These are phyloP conservation scores for Eragrostis tef DNA, from an alignment of 202 grass and related monocot genomes.

Conservation along the genomic window DNA sequence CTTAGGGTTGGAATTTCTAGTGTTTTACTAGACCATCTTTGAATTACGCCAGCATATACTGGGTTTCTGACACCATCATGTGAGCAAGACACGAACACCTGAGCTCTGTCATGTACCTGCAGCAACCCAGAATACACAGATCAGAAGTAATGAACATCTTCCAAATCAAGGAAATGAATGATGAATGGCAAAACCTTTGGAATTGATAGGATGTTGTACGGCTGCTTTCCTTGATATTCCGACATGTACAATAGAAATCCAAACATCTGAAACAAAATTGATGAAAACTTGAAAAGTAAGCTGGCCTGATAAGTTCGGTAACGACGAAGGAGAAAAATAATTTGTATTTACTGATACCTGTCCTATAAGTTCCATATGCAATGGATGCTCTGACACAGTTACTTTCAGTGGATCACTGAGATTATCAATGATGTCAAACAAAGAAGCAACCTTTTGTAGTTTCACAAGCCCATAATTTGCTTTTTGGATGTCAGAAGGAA, in stretches of 20 bases:
- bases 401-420: conserved; percentile 58
- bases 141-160: conserved; percentile 43
- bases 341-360: conserved; percentile 62
- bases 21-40: conserved; percentile 81
- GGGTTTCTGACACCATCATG: conserved; percentile 49
- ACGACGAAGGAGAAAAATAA: not conserved
- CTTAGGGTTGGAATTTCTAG: conserved; percentile 67
- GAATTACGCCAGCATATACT: conserved; percentile 70
- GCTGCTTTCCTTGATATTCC: conserved; percentile 60
- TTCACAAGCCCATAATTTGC: conserved; percentile 70
- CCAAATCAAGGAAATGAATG: conserved; percentile 26
- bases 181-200: conserved; percentile 61
- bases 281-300: conserved; percentile 26
- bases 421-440: conserved; percentile 68
- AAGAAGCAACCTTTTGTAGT: conserved; percentile 63
- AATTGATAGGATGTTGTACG: conserved; percentile 70
- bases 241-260: conserved; percentile 82
- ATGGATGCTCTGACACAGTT: conserved; percentile 69
- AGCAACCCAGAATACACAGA: conserved; percentile 40
- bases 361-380: conserved; percentile 76
- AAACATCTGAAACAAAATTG: conserved; percentile 80
- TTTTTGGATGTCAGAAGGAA: conserved; percentile 71
- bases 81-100: conserved; percentile 87
- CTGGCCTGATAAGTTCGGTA: conserved; percentile 2
- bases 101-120: conserved; percentile 95